Evolutionary conservation across 306 rosid species (phyloP).

Genomic region (Vigna unguiculata): DNA sequence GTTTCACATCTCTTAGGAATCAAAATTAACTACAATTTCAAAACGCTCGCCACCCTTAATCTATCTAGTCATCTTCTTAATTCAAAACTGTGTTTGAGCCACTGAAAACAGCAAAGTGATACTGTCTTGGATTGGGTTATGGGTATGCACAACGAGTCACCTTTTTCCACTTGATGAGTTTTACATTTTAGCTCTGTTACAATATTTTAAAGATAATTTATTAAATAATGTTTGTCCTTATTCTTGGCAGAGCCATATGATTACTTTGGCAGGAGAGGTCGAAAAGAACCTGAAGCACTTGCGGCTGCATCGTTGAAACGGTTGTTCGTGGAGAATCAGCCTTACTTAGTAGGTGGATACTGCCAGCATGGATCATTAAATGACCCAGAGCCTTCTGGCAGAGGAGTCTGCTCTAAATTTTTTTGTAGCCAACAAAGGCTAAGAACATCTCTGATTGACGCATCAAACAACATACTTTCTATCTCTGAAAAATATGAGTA

Average conservation of each 20-base stretch:
- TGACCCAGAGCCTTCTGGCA: conserved; percentile 64
- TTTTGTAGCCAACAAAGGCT: conserved; percentile 69
- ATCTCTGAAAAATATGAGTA: conserved; percentile 84
- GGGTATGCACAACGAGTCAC: neutral
- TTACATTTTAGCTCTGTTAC: conserved; percentile 29
- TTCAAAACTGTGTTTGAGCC: too few species aligned
- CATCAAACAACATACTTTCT: conserved; percentile 79
- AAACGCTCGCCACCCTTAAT: too few species aligned
- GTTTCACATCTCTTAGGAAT: too few species aligned
- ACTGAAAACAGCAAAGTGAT: too few species aligned
- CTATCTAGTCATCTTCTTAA: too few species aligned
- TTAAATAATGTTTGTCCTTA: conserved; percentile 35
- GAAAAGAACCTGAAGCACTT: conserved; percentile 96
- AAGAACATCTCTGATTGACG: conserved; percentile 66
- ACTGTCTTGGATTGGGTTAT: neutral
- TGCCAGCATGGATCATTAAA: conserved; percentile 75
- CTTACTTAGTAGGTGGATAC: conserved; percentile 86
- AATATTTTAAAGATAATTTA: conserved; percentile 1
- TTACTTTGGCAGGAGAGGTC: conserved; percentile 90
- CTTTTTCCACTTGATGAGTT: conserved; percentile 37
- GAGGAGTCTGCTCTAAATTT: conserved; percentile 78
- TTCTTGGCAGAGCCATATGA: conserved; percentile 84
- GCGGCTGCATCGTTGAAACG: conserved; percentile 97
- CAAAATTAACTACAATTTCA: too few species aligned
- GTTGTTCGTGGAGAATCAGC: conserved; percentile 90